These are phyloP conservation scores for Ogataea glucozyma DNA, from an alignment of 805 yeast genomes.

Conservation along the genomic window DNA sequence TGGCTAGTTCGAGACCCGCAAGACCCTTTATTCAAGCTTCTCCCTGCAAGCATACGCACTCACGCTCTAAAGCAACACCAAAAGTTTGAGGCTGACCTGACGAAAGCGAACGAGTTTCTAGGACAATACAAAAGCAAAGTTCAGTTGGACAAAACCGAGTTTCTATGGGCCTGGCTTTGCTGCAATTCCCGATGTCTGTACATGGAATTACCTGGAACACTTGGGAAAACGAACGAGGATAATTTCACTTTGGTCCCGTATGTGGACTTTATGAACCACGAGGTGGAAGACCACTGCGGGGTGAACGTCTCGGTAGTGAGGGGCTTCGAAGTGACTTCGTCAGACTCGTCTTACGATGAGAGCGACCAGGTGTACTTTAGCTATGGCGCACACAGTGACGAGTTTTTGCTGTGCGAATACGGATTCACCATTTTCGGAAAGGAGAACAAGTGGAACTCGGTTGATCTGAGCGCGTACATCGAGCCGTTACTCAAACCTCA, in stretches of 20 bases:
- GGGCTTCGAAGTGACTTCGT: conserved; percentile 56
- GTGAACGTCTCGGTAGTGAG: conserved; percentile 42
- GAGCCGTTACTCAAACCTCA: conserved; percentile 33
- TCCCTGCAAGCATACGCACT: conserved; percentile 46
- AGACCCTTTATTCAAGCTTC: conserved; percentile 31
- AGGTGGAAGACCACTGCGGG: conserved; percentile 50
- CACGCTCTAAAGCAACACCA: conserved; percentile 44
- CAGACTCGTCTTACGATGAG: conserved; percentile 32
- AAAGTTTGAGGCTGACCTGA: conserved; percentile 49
- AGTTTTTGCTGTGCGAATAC: conserved; percentile 78
- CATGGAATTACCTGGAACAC: conserved; percentile 53
- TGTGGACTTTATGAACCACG: conserved; percentile 86
- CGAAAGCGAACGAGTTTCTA: conserved; percentile 33
- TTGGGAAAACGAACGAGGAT: conserved; percentile 49
- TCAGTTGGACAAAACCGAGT: conserved; percentile 31
- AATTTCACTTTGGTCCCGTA: conserved; percentile 90
- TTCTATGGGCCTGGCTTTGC: conserved; percentile 78
- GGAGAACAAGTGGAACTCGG: conserved; percentile 63
- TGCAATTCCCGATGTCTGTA: conserved; percentile 91
- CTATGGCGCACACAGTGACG: conserved; percentile 90
- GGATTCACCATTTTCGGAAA: conserved; percentile 60
- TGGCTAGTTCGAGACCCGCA: conserved; percentile 49
- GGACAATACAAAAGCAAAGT: conserved; percentile 6
- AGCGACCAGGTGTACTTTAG: conserved; percentile 66
- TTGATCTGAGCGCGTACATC: conserved; percentile 59